Percentiles rank a stretch among this genome's conserved stretches.
These are phyloP conservation scores for Irpex lacteus DNA, from an alignment of 1,284 basidiomycete genomes.

Conservation along the genomic window DNA sequence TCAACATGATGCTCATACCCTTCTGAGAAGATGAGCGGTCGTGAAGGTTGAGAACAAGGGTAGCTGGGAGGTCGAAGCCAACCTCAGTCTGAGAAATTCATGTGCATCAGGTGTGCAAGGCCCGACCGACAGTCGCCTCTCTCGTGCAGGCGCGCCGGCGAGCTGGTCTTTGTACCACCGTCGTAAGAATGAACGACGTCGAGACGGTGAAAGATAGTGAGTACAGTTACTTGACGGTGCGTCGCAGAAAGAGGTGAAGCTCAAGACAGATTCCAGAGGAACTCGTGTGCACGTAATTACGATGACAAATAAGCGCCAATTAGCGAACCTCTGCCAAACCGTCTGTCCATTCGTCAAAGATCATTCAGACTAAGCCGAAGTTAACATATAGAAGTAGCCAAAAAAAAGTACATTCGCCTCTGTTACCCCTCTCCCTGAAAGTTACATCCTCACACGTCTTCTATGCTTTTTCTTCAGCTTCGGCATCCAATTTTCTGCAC, in stretches of 20 bases:
- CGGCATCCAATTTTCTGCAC: constrained; percentile 27
- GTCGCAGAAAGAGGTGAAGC: background rate
- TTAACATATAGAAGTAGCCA: no score
- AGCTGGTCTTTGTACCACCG: background rate
- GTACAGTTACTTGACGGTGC: background rate
- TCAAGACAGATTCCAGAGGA: no score
- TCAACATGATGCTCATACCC: constrained; percentile 5
- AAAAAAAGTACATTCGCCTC: no score
- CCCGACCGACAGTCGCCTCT: constrained; percentile 2
- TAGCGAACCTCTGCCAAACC: no score
- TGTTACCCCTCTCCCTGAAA: no score
- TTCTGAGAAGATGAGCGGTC: background rate
- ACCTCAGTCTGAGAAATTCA: background rate
- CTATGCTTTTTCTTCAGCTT: background rate
- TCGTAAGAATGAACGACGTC: background rate
- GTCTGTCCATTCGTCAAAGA: no score
- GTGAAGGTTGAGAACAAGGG: background rate
- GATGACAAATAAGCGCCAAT: background rate
- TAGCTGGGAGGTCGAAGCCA: background rate
- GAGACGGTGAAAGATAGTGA: background rate
- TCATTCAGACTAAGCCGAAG: no score
- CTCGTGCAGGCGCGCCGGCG: background rate
- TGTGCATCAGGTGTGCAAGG: constrained; percentile 1
- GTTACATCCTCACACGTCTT: no score
- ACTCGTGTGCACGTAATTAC: no score